Conservation (phyloP, 2,329 filamentous ascomycete genomes). For the Kalmusia sp. region DNA sequence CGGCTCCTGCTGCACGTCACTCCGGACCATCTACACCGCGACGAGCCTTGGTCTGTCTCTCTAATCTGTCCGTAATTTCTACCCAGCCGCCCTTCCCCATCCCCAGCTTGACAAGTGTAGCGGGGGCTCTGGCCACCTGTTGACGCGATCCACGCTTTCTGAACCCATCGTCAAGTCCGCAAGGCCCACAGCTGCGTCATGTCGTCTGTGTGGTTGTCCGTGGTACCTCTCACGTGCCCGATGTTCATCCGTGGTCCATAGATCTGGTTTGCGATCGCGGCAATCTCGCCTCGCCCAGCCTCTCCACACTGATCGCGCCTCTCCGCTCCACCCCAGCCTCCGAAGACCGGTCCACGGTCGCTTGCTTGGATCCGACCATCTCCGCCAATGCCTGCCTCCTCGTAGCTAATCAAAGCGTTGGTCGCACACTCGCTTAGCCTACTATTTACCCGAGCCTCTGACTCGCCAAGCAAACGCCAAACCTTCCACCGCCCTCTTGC, state of each 20-base stretch:
- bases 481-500: slow-evolving; percentile 2
- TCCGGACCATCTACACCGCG: background rate
- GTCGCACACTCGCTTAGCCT: background rate
- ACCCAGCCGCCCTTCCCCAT: background rate
- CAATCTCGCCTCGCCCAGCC: slow-evolving; percentile 3
- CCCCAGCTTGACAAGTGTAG: background rate
- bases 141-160: background rate
- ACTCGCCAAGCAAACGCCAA: slow-evolving; percentile 8
- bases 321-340: slow-evolving; percentile 37
- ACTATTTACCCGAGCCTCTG: background rate
- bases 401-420: background rate
- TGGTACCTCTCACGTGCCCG: slow-evolving; percentile 3
- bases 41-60: background rate
- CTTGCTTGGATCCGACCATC: slow-evolving; percentile 12
- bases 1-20: slow-evolving; percentile 4
- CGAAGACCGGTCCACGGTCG: slow-evolving; percentile 20
- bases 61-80: background rate
- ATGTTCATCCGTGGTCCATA: background rate
- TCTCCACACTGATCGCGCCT: slow-evolving; percentile 8
- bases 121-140: background rate
- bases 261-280: slow-evolving; percentile 5
- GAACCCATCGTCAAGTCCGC: too few relatives aligned
- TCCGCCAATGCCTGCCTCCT: slow-evolving; percentile 26
- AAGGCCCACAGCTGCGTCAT: background rate
- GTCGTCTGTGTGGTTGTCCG: background rate